Evolutionary conservation across 768 basidiomycete species (phyloP).

Genomic region (Boletus coccyginus): DNA sequence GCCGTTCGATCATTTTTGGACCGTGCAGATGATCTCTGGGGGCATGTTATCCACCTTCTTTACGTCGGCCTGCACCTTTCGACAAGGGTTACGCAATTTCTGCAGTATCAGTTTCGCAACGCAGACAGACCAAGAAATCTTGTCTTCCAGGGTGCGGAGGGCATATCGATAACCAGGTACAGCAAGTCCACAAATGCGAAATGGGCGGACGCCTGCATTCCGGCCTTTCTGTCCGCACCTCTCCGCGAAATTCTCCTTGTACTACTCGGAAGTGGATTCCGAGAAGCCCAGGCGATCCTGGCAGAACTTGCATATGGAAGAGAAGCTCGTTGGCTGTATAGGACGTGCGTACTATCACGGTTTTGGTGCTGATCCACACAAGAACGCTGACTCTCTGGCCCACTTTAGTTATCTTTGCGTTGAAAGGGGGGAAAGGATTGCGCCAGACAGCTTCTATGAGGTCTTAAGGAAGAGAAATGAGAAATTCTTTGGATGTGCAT

Average conservation of each 20-base stretch:
- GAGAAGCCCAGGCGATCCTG: constrained; percentile 5
- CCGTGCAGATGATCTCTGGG: background rate
- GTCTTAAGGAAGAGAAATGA: too few relatives aligned
- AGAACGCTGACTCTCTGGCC: too few relatives aligned
- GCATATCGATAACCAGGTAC: background rate
- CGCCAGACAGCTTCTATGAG: background rate
- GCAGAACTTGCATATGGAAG: background rate
- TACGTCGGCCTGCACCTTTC: background rate
- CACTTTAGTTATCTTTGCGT: constrained; percentile 11
- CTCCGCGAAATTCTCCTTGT: background rate
- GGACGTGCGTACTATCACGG: background rate
- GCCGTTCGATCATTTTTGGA: background rate
- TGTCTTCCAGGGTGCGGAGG: background rate
- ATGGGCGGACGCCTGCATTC: background rate
- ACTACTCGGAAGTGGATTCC: background rate
- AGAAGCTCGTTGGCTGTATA: background rate
- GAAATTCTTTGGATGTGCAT: background rate
- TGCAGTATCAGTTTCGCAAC: constrained; percentile 3
- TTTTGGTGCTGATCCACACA: background rate
- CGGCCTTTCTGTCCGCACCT: background rate
- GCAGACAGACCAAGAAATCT: background rate
- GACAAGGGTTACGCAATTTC: background rate
- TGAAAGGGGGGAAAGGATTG: background rate
- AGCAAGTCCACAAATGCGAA: constrained; percentile 3
- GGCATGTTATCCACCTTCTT: background rate